These are phyloP conservation scores for Hevea brasiliensis DNA, from an alignment of 345 rosid genomes.

Conservation along the genomic window DNA sequence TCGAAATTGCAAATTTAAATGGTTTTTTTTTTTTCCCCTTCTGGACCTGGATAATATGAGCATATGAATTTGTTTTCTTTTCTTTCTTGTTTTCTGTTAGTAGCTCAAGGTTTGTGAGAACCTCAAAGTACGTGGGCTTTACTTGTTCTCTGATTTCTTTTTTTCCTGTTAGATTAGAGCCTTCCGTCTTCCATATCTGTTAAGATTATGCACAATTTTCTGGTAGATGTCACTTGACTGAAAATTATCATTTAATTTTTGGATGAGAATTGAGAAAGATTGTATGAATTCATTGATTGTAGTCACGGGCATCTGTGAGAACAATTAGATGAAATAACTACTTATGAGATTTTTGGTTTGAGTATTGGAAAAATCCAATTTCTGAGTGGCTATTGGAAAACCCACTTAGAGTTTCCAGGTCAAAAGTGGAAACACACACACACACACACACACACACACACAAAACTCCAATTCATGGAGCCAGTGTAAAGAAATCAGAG, in stretches of 20 bases:
- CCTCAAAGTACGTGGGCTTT: not conserved
- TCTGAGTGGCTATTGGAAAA: not conserved
- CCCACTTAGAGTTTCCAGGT: not conserved
- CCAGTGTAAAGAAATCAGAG: not conserved
- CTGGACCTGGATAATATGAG: not conserved
- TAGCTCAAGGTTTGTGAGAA: not conserved
- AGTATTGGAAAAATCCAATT: not conserved
- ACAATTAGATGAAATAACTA: not conserved
- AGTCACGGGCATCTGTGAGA: not conserved
- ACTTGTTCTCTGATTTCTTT: not conserved
- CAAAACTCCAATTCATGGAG: not conserved
- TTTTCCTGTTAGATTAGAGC: not conserved
- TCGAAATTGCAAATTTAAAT: constrained; percentile 11
- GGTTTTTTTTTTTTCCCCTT: not conserved
- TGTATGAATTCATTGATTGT: not conserved
- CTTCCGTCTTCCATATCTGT: not conserved
- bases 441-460: too few species aligned
- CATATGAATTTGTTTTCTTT: not conserved
- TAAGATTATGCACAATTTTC: not conserved
- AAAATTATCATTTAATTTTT: constrained; percentile 4
- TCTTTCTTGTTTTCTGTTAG: not conserved
- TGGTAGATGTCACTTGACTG: not conserved
- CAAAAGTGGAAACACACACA: not conserved
- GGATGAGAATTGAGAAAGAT: not conserved
- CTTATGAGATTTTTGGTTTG: not conserved